Percentiles rank a stretch among this genome's conserved stretches.
Evolutionary conservation across 371 early-diverging fungal genomes (phyloP).

Genomic region (Lichtheimia hyalospora): DNA sequence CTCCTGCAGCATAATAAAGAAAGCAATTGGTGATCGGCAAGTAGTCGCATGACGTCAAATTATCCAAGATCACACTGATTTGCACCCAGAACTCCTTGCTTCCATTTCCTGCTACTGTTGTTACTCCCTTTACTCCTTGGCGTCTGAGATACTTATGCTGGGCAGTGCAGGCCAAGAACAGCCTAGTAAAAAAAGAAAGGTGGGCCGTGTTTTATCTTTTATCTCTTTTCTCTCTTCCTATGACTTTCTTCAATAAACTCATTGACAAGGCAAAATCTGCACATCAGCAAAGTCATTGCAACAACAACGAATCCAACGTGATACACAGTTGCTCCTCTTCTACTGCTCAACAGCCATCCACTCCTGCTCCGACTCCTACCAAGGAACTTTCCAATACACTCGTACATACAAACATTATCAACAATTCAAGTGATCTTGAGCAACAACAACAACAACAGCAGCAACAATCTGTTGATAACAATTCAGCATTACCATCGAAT

Average conservation of each 20-base stretch:
- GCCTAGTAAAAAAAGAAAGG: neutral
- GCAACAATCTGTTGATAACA: neutral
- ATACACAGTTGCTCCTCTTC: neutral
- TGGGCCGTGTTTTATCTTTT: neutral
- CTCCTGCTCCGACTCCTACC: conserved; percentile 13
- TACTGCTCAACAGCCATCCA: conserved; percentile 9
- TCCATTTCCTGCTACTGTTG: conserved; percentile 1
- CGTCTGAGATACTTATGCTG: conserved; percentile 1
- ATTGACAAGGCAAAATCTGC: conserved; percentile 22
- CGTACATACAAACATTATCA: too few species aligned
- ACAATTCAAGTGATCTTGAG: too few species aligned
- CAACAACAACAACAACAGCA: conserved; percentile 5
- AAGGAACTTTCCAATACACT: conserved; percentile 11
- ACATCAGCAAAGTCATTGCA: neutral
- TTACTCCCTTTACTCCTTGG: neutral
- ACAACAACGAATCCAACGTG: conserved; percentile 5
- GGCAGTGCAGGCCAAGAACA: neutral
- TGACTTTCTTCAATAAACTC: conserved; percentile 22
- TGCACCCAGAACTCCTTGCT: neutral
- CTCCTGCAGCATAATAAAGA: too few species aligned
- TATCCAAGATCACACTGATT: neutral
- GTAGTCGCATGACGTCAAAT: too few species aligned
- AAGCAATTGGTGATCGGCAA: too few species aligned
- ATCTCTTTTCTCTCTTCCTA: conserved; percentile 1
- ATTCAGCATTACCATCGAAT: neutral